These are phyloP conservation scores for Apiotrichum laibachii DNA, from an alignment of 1,284 basidiomycete genomes.

Conservation along the genomic window DNA sequence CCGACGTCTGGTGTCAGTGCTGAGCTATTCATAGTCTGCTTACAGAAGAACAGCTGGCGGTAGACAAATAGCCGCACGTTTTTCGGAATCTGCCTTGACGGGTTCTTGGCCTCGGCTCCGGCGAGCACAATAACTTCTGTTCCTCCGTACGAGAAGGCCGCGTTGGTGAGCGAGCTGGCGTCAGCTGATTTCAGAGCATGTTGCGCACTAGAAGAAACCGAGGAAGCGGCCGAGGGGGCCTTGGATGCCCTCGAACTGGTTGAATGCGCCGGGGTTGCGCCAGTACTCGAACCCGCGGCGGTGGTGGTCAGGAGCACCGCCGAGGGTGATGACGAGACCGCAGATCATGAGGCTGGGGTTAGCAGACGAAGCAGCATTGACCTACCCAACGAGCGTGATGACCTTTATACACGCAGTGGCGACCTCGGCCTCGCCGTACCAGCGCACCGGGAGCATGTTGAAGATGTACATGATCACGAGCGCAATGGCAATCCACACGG, in stretches of 20 bases:
- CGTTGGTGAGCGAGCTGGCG: constrained; percentile 23
- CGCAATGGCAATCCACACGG: constrained; percentile 69
- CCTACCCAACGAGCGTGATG: constrained; percentile 58
- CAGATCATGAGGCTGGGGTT: constrained; percentile 49
- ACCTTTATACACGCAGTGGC: constrained; percentile 68
- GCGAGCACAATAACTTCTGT: constrained; percentile 52
- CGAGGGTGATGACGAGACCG: constrained; percentile 61
- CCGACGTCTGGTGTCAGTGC: constrained; percentile 66
- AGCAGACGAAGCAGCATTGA: not conserved
- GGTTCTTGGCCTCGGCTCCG: constrained; percentile 56
- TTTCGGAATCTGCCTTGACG: constrained; percentile 70
- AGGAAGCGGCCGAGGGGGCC: constrained; percentile 52
- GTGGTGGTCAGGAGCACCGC: constrained; percentile 49
- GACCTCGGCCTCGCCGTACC: constrained; percentile 50
- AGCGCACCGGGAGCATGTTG: constrained; percentile 9
- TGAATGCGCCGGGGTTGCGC: constrained; percentile 52
- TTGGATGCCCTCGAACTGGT: constrained; percentile 46
- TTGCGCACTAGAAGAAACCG: constrained; percentile 11
- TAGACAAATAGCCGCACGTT: constrained; percentile 72
- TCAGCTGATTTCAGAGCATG: constrained; percentile 1
- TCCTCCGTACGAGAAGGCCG: constrained; percentile 14
- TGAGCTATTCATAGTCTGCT: constrained; percentile 54
- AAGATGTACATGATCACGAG: constrained; percentile 50
- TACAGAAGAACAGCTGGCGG: constrained; percentile 65
- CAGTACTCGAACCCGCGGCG: constrained; percentile 53